Evolutionary conservation across 805 yeast species (phyloP), one percentile per base, ranked within the genome.

Genomic region (Grigorovia jiainica): DNA sequence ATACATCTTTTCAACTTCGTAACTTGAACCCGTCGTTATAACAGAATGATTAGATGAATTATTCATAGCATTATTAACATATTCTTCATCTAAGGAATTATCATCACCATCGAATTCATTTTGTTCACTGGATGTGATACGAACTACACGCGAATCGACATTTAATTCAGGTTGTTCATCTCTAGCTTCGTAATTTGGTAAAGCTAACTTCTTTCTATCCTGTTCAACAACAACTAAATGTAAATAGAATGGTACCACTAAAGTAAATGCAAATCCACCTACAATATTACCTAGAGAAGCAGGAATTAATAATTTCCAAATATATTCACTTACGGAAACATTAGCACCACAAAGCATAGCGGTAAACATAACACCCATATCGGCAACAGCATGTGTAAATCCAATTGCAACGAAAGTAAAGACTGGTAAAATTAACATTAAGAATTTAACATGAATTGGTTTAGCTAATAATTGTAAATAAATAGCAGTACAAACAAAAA

Each of bases 161-260:
- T 78, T 79, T 45, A 82, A 62, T 52, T 81, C 83, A 3, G 94
- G 92, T 50, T 82, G 90, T 58, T 84, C 92, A 60, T 84, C 94
- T 50, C 77, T 71, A 41, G 78, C 77, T 33, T 81, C 90, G 51
- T 73, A 82, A 33, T 67, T 63, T 2, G 94, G 94, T 46, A 84
- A 67, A 20, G 78, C 70, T 56, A 83, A 64, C 36, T 66, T 54
- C 47, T 69, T 70, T 59, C 77, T 75, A 63, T 84, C 94, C 44
- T 74, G 64, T 55, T 84, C 94, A 31, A 84, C 86, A 31, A 77
- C 83, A 17, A 74, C 70, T 38, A 85, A 53, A 55, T 85, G 94
- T 46, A 81, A 65, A 52, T 82, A 85, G 73, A 78, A 85, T 7
- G 92, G 87, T 9, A 82, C 60, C 0, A 73, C 66, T 3, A 78